Evolutionary conservation across 2,329 filamentous ascomycete genomes (phyloP).

Genomic region (Xylaria sp.): DNA sequence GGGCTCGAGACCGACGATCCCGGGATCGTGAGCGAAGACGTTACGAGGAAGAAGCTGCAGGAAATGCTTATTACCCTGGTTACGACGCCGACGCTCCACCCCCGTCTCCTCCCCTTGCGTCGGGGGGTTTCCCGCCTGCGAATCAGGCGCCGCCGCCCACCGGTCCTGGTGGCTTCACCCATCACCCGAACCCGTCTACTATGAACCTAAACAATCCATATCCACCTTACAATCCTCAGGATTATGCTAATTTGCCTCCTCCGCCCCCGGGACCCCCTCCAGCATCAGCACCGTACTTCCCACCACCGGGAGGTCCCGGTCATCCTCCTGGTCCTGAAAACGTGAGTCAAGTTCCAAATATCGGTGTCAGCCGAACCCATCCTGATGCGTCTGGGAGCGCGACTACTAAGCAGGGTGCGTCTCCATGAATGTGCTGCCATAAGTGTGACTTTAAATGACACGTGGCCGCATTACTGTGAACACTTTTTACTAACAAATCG

Average conservation of each 20-base stretch:
- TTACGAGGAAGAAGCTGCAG: slow-evolving; percentile 48
- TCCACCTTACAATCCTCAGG: slow-evolving; percentile 47
- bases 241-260: slow-evolving; percentile 44
- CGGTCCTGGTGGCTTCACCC: slow-evolving; percentile 44
- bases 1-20: slow-evolving; percentile 48
- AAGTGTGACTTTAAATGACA: slow-evolving; percentile 11
- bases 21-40: slow-evolving; percentile 53
- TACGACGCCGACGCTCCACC: slow-evolving; percentile 39
- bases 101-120: slow-evolving; percentile 48
- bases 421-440: slow-evolving; percentile 44
- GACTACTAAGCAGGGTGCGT: slow-evolving; percentile 51
- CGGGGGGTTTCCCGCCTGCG: slow-evolving; percentile 47
- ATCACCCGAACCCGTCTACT: slow-evolving; percentile 48
- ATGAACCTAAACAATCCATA: slow-evolving; percentile 47
- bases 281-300: slow-evolving; percentile 37
- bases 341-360: slow-evolving; percentile 49
- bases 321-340: slow-evolving; percentile 49
- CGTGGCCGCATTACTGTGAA: background rate
- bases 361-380: slow-evolving; percentile 44
- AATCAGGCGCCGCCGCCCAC: slow-evolving; percentile 36
- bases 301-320: slow-evolving; percentile 39
- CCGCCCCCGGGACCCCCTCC: slow-evolving; percentile 45
- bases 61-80: slow-evolving; percentile 43
- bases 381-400: slow-evolving; percentile 45
- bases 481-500: slow-evolving; percentile 15